Evolutionary conservation across 331 rosid species (phyloP), one percentile per base, ranked within the genome.

Genomic region (Quercus tomentella): DNA sequence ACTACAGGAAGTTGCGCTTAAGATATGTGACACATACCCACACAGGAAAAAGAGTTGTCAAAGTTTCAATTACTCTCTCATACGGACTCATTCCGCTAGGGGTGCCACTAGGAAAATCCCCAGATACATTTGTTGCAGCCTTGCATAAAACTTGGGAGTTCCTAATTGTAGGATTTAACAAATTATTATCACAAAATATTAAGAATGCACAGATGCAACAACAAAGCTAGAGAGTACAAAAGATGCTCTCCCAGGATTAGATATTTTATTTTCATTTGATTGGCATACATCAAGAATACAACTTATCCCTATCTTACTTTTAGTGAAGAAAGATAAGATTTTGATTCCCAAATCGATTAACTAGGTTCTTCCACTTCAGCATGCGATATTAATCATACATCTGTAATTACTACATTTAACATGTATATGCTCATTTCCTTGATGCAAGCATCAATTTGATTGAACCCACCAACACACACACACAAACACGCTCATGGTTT

Each of bases 1-100:
- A 68, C 26, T 22, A 8, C 26, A 52, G 55, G 72, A 80, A 75
- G 74, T 56, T 54, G 41, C n/a, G 65, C 22, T 0, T 16, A 11
- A 17, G 69, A 60, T 72, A 67, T 25, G 41, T 70, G 26, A 58
- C 22, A 79, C 97, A 62, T 80, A 95, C 99, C 97, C 99, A 93
- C 76, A 95, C 52, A 15, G 99, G 99, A 83, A 95, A 95, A 75
- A 95, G 91, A 79, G 97, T 93, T 30, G 97, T 95, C 82, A 95
- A 80, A 78, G 89, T 88, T 89, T 91, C 94, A 68, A 95, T 88
- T 71, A 86, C 75, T 84, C 83, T 91, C 88, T 95, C 94, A 23
- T 88, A 93, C 72, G 56, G 86, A 79, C 81, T 91, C 90, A 88
- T 76, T 73, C 82, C 88, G 12, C 76, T 79, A 1, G 84, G 31